Evolutionary conservation across 306 rosid species (phyloP).

Genomic region (Gastrolobium villosum): DNA sequence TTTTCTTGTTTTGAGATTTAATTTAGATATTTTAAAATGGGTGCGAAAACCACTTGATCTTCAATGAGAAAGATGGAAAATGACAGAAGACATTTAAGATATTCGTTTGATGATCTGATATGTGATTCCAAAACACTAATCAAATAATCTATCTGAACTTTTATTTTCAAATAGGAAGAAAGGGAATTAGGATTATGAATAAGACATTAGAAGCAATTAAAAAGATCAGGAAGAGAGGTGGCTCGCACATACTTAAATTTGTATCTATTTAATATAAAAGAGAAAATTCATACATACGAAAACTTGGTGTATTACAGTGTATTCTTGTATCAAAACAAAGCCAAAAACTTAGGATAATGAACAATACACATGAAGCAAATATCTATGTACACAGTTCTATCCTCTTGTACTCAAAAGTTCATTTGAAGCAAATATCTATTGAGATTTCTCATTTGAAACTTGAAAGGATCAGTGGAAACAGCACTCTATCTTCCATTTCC

Average conservation of each 20-base stretch:
- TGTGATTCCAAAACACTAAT: slow-evolving; percentile 24
- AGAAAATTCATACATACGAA: slow-evolving; percentile 33
- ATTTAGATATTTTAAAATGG: neutral
- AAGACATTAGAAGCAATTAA: slow-evolving; percentile 3
- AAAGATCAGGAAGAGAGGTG: neutral
- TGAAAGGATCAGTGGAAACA: slow-evolving; percentile 42
- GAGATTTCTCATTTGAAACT: slow-evolving; percentile 49
- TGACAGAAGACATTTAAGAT: neutral
- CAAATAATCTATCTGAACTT: neutral
- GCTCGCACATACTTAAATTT: neutral
- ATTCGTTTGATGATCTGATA: neutral
- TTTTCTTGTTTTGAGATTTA: neutral
- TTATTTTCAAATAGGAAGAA: neutral
- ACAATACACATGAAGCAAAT: slow-evolving; percentile 39
- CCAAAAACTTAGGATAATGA: slow-evolving; percentile 40
- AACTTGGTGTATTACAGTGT: slow-evolving; percentile 44
- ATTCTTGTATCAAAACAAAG: slow-evolving; percentile 43
- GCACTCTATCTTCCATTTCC: slow-evolving; percentile 50
- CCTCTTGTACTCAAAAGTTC: slow-evolving; percentile 38
- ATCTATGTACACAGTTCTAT: slow-evolving; percentile 6
- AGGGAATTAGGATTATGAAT: neutral
- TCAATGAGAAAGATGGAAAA: neutral
- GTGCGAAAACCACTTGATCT: neutral
- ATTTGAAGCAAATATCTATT: slow-evolving; percentile 34
- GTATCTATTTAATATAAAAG: slow-evolving; percentile 30